These are phyloP conservation scores for Rhynchospora tenuis DNA, from an alignment of 176 grass and related monocot species.

Conservation along the genomic window DNA sequence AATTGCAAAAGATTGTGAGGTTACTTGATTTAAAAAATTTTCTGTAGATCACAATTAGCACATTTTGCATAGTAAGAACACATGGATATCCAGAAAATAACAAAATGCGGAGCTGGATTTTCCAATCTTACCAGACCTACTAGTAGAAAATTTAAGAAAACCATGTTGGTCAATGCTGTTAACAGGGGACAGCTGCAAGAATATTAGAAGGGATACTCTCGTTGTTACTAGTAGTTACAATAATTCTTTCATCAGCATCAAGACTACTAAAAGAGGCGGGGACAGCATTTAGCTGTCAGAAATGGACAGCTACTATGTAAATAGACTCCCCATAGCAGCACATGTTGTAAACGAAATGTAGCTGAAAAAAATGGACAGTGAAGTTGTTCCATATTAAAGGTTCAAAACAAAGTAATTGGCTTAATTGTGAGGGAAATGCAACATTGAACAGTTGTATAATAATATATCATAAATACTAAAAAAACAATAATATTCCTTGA, in stretches of 20 bases:
- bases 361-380: background rate
- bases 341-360: background rate
- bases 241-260: background rate
- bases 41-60: background rate
- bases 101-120: background rate
- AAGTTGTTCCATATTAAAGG: background rate
- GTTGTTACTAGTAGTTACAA: background rate
- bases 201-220: background rate
- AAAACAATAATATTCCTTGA: background rate
- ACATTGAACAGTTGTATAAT: background rate
- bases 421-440: background rate
- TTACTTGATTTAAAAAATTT: background rate
- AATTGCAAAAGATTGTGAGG: constrained; percentile 11
- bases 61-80: background rate
- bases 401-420: background rate
- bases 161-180: background rate
- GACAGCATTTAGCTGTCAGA: background rate
- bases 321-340: background rate
- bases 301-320: background rate
- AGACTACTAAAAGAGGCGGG: background rate
- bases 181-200: background rate
- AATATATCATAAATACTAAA: background rate
- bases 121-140: background rate
- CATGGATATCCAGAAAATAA: background rate
- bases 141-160: background rate